Evolutionary conservation across 345 rosid species (phyloP).

Genomic region (Streptanthus diversifolius): DNA sequence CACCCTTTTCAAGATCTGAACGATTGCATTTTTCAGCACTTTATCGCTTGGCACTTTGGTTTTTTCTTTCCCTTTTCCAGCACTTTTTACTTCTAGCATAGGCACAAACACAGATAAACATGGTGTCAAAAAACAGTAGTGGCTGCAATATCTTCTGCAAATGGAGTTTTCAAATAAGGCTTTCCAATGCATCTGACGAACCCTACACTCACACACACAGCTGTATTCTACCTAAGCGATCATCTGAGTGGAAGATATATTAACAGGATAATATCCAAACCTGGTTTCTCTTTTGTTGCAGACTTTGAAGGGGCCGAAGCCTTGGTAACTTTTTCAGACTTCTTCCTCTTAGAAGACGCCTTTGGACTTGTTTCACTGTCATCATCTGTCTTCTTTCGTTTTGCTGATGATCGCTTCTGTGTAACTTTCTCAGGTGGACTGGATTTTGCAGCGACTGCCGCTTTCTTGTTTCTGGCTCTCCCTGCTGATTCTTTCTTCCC

Average conservation of each 20-base stretch:
- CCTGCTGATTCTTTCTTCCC: conserved; percentile 54
- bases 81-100: conserved; percentile 45
- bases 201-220: not conserved
- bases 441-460: conserved; percentile 35
- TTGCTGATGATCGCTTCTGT: conserved; percentile 48
- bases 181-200: conserved; percentile 3
- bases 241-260: not conserved
- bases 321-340: conserved; percentile 38
- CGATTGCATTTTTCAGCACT: conserved; percentile 61
- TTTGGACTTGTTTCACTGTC: conserved; percentile 59
- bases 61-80: conserved; percentile 63
- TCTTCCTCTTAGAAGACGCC: conserved; percentile 60
- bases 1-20: conserved; percentile 74
- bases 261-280: conserved; percentile 29
- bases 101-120: conserved; percentile 13
- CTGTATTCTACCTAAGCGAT: not conserved
- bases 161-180: not conserved
- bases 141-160: conserved; percentile 3
- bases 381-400: conserved; percentile 47
- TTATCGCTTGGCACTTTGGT: conserved; percentile 51
- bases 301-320: conserved; percentile 48
- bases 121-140: conserved; percentile 18
- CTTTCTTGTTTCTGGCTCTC: conserved; percentile 56
- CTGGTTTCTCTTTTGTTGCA: conserved; percentile 62
- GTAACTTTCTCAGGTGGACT: conserved; percentile 53